Base-by-base conservation (phyloP, 2,329 filamentous ascomycete genomes). In the Sordariomycetes sp. region DNA sequence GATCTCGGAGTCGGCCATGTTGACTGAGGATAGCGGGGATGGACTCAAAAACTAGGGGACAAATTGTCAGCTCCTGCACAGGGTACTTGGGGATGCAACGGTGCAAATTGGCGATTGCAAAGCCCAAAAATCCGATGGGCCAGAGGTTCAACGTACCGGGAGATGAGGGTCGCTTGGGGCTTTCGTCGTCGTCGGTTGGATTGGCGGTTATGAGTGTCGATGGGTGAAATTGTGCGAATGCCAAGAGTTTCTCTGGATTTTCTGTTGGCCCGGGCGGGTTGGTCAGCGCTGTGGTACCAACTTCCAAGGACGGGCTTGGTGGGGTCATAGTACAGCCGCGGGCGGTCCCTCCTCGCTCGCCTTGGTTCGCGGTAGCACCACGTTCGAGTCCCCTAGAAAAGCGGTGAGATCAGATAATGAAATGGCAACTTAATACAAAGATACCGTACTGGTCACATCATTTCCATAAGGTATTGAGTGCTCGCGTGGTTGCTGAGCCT, bases 1-100 rank as follows among this genome's bases (percentile, higher is more conserved):
- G 47, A 73, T 53, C 25, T 28, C 25, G n/a, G n/a, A n/a, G 53
- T 72, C 69, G 52, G 64, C 61, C 68, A 73, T 73, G 53, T 44
- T 64, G 59, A 43, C 46, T 42, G 45, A 48, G 45, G 47, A 47
- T 40, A 48, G 50, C 46, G 50, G 48, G 46, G 47, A 45, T 42
- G 35, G 30, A 38, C 16, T 33, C 23, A 40, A 34, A 36, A 31
- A 36, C 33, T 35, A 39, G 30, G 4, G 9, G 21, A 26, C 29
- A 14, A 16, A 29, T 35, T 12, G 26, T 29, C 33, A 29, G 33
- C 28, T 21, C 12, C 18, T n/a, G 4, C 12, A 6, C n/a, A 14
- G 12, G 15, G 4, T 9, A 8, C 15, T 6, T 21, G 11, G 8
- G 10, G 16, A n/a, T 5, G 9, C 30, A 14, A 21, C 6, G 18